A percentile compares a stretch with the other conserved stretches of the same genome.
Evolutionary conservation across 805 yeast species (phyloP).

Genomic region (Candida sanyiensis): DNA sequence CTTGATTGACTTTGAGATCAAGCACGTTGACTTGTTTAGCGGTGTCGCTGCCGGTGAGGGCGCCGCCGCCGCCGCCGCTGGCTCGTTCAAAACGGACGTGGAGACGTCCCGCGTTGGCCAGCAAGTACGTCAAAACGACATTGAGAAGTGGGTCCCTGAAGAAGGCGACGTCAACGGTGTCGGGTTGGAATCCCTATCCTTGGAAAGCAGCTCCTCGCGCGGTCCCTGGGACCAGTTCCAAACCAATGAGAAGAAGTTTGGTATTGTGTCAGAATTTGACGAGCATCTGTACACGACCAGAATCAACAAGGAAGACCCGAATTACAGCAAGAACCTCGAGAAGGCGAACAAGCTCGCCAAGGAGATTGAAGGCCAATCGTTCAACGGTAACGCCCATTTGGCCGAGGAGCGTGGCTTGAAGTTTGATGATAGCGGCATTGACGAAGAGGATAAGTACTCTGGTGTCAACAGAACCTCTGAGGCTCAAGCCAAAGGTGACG

Average conservation of each 20-base stretch:
- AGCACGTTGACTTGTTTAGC: constrained; percentile 27
- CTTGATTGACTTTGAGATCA: constrained; percentile 37
- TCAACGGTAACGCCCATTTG: constrained; percentile 67
- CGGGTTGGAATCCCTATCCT: constrained; percentile 21
- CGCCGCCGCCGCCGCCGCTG: constrained; percentile 46
- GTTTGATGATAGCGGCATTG: constrained; percentile 79
- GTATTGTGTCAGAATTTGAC: constrained; percentile 74
- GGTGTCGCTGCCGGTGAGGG: neutral
- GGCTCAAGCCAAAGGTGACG: constrained; percentile 19
- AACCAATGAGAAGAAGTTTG: constrained; percentile 84
- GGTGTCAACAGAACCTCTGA: constrained; percentile 50
- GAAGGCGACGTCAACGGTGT: constrained; percentile 23
- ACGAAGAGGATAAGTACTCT: constrained; percentile 94
- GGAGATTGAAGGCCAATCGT: constrained; percentile 69
- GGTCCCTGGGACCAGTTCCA: constrained; percentile 87
- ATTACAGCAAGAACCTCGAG: constrained; percentile 54
- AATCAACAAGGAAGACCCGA: constrained; percentile 64
- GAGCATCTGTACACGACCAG: constrained; percentile 85
- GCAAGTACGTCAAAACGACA: constrained; percentile 54
- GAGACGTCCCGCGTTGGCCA: constrained; percentile 54
- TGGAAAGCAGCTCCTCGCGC: constrained; percentile 34
- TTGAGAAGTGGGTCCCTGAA: constrained; percentile 83
- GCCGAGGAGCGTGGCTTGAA: constrained; percentile 86
- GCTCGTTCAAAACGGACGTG: constrained; percentile 68
- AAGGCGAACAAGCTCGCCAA: constrained; percentile 75